Percentiles rank a stretch among this genome's conserved stretches.
Conservation (phyloP, 768 basidiomycete species). For the Pleurotus sapidus region DNA sequence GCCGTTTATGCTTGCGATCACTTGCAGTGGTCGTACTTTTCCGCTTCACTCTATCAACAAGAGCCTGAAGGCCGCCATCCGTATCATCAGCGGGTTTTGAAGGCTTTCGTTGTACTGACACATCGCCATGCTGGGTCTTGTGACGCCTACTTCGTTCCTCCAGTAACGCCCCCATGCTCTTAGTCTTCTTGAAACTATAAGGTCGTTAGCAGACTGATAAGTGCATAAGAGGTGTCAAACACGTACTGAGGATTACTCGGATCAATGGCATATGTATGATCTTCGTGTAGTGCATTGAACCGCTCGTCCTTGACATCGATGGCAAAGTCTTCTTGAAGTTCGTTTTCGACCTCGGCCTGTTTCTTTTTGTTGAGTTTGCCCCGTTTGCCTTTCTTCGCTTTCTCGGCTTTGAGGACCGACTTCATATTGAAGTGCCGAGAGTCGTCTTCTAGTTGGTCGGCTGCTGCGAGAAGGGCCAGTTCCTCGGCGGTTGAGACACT, state of each 20-base stretch:
- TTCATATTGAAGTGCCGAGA: slow-evolving; percentile 88
- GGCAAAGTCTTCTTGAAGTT: slow-evolving; percentile 76
- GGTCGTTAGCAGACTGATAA: slow-evolving; percentile 4
- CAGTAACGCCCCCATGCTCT: slow-evolving; percentile 82
- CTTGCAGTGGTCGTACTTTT: slow-evolving; percentile 44
- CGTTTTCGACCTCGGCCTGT: slow-evolving; percentile 47
- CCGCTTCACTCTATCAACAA: slow-evolving; percentile 88
- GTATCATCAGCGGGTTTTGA: slow-evolving; percentile 13
- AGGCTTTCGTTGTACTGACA: slow-evolving; percentile 10
- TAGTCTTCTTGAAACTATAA: slow-evolving; percentile 86
- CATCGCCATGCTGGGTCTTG: slow-evolving; percentile 26
- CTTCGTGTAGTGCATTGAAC: slow-evolving; percentile 85
- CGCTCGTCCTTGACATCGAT: slow-evolving; percentile 87
- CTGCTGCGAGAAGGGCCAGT: slow-evolving; percentile 57
- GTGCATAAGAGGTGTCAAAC: background rate
- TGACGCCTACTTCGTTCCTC: slow-evolving; percentile 78
- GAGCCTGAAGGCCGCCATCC: slow-evolving; percentile 47
- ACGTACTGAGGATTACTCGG: slow-evolving; percentile 93
- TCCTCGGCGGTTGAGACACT: slow-evolving; percentile 50
- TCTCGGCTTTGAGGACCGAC: slow-evolving; percentile 85
- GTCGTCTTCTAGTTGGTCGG: slow-evolving; percentile 45
- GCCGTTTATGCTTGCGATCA: slow-evolving; percentile 32
- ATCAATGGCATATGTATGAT: slow-evolving; percentile 92
- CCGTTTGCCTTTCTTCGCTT: slow-evolving; percentile 45
- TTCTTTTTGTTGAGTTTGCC: slow-evolving; percentile 46